Conservation (phyloP, 352 stramenopile species). For the Pythium aquatile region DNA sequence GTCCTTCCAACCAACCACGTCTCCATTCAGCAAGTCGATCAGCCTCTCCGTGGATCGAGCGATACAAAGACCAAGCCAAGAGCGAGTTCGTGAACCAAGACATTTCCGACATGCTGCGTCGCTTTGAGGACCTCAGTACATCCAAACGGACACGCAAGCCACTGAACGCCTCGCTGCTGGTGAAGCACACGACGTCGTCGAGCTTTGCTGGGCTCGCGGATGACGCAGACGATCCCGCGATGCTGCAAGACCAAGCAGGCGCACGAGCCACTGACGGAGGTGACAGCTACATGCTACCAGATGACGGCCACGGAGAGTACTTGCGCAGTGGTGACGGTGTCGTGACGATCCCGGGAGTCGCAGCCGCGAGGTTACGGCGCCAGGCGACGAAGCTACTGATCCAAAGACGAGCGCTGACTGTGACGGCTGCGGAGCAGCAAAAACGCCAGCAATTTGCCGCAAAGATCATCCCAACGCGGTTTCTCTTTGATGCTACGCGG, state of each 20-base stretch:
- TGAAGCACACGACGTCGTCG: slow-evolving; percentile 23
- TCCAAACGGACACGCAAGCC: slow-evolving; percentile 14
- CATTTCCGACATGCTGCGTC: slow-evolving; percentile 13
- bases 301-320: slow-evolving; percentile 22
- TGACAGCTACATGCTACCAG: not conserved
- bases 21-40: too few species aligned
- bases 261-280: not conserved
- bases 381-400: slow-evolving; percentile 28
- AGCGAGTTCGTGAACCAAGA: slow-evolving; percentile 21
- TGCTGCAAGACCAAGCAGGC: not conserved
- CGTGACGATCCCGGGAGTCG: slow-evolving; percentile 24
- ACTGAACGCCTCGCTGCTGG: slow-evolving; percentile 16
- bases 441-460: slow-evolving; percentile 18
- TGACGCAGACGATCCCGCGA: slow-evolving; percentile 13
- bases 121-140: slow-evolving; percentile 15
- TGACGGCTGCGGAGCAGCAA: slow-evolving; percentile 8
- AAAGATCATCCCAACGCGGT: slow-evolving; percentile 39
- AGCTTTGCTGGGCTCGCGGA: slow-evolving; percentile 24
- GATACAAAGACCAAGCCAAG: slow-evolving; percentile 19
- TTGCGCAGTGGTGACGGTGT: slow-evolving; percentile 20
- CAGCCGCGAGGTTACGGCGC: slow-evolving; percentile 13
- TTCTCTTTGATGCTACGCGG: slow-evolving; percentile 49
- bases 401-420: slow-evolving; percentile 10
- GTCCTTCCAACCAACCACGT: not conserved
- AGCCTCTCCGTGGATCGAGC: slow-evolving; percentile 22